Evolutionary conservation across 495 filamentous ascomycete species (phyloP), one percentile per base, ranked within the genome.

Genomic region (Penicillium herquei): DNA sequence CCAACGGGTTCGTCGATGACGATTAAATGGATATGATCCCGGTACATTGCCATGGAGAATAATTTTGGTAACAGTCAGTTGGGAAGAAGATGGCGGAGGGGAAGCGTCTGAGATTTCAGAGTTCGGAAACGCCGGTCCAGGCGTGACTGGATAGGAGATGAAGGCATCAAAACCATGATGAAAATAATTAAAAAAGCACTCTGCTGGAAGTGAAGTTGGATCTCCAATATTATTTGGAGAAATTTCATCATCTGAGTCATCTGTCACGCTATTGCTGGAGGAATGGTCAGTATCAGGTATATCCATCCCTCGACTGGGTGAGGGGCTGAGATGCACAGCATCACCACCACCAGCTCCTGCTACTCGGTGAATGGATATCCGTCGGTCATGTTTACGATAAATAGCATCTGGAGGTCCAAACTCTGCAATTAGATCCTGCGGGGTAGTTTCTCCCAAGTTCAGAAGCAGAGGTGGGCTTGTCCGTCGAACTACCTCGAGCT

Each of bases 151-250:
- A 31, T 87, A 81, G 0, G 92, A 96, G 13, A 98, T 80, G 45
- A 97, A 84, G n/a, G 96, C 81, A 70, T 98, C 94, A 62, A 98
- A 90, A 3, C 94, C 94, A 61, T 96, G 87, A 56, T 91, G 87
- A 63, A 96, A 98, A 67, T 98, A 98, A 64, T 97, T 97, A 68
- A 91, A 95, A 70, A 97, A 98, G 60, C 85, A 92, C 71, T 97
- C 92, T 13, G 84, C 62, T 6, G 75, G 74, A 10, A 78, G 53
- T 8, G 71, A 72, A 4, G 68, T 64, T 26, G 72, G 70, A 45
- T 79, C 76, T 16, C 73, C 51, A 1, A 67, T 49, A 39, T 62
- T 67, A 2, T 56, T 42, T 16, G 61, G 55, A 33, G 69, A 66
- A 18, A 69, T 62, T 42, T 84, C 84, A 34, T 88, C 89, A 34